Percentiles rank a stretch among this genome's conserved stretches.
Evolutionary conservation across 371 early-diverging fungal genomes (phyloP).

Genomic region (Parasitella parasitica): DNA sequence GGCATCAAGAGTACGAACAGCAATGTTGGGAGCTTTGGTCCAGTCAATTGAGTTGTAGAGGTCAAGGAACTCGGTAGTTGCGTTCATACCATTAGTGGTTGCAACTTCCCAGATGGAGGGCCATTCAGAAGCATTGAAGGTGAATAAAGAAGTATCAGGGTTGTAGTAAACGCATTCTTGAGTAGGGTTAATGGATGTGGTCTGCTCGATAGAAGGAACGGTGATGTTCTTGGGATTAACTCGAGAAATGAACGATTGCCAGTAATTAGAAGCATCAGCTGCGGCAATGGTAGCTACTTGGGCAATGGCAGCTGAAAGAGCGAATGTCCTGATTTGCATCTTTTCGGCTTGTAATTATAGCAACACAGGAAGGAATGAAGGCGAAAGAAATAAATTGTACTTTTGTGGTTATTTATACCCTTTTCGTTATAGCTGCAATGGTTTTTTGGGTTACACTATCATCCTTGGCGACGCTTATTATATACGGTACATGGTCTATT

Average conservation of each 20-base stretch:
- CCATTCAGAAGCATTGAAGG: slow-evolving; percentile 37
- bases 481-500: no score
- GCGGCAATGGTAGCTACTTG: slow-evolving; percentile 10
- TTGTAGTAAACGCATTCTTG: slow-evolving; percentile 23
- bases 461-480: background rate
- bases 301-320: slow-evolving; percentile 25
- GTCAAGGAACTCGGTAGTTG: slow-evolving; percentile 32
- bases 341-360: no score
- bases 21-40: slow-evolving; percentile 40
- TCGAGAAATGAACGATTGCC: slow-evolving; percentile 16
- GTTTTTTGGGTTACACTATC: background rate
- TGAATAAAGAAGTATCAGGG: slow-evolving; percentile 24
- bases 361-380: slow-evolving; percentile 7
- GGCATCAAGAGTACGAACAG: slow-evolving; percentile 25
- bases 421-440: background rate
- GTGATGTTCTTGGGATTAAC: slow-evolving; percentile 18
- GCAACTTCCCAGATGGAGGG: slow-evolving; percentile 44
- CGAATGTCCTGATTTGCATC: slow-evolving; percentile 32
- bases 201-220: slow-evolving; percentile 20
- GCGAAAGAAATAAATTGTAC: background rate
- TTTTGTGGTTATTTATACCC: background rate
- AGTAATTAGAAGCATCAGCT: slow-evolving; percentile 19
- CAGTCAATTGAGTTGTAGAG: slow-evolving; percentile 51
- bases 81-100: slow-evolving; percentile 44
- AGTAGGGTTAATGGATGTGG: slow-evolving; percentile 8